Evolutionary conservation across 1,139 yeast genomes (phyloP).

Genomic region (Diutina catenulata): DNA sequence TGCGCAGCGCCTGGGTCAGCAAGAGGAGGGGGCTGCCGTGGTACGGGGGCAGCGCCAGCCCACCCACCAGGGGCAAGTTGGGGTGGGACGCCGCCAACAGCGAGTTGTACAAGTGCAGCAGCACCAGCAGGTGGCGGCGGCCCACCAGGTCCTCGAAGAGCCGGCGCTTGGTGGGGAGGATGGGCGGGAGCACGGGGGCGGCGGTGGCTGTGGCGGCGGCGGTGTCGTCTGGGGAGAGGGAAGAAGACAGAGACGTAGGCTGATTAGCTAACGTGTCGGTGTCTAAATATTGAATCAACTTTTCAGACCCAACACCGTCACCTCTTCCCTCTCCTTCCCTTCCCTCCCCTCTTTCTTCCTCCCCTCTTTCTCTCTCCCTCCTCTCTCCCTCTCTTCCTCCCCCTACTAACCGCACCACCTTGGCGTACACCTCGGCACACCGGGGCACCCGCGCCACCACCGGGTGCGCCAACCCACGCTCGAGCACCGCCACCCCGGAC

Average conservation of each 20-base stretch:
- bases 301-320: no score
- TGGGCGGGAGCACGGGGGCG: constrained; percentile 4
- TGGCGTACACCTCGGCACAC: no score
- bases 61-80: constrained; percentile 11
- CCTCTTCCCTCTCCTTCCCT: no score
- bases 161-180: constrained; percentile 4
- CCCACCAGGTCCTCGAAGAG: constrained; percentile 5
- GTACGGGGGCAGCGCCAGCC: constrained; percentile 22
- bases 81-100: neutral
- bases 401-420: no score
- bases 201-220: constrained; percentile 7
- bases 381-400: no score
- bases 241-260: constrained; percentile 1
- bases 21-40: constrained; percentile 5
- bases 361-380: no score
- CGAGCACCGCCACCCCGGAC: no score
- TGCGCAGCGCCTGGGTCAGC: constrained; percentile 11
- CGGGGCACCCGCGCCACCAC: no score
- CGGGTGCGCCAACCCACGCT: no score
- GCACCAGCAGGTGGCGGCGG: constrained; percentile 5
- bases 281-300: no score
- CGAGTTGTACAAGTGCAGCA: constrained; percentile 4
- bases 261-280: neutral
- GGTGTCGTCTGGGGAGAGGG: constrained; percentile 5
- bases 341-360: no score